Evolutionary conservation across 75 land plant genomes (phyloP), one percentile per base, ranked within the genome.

Genomic region (Sequoiadendron giganteum): DNA sequence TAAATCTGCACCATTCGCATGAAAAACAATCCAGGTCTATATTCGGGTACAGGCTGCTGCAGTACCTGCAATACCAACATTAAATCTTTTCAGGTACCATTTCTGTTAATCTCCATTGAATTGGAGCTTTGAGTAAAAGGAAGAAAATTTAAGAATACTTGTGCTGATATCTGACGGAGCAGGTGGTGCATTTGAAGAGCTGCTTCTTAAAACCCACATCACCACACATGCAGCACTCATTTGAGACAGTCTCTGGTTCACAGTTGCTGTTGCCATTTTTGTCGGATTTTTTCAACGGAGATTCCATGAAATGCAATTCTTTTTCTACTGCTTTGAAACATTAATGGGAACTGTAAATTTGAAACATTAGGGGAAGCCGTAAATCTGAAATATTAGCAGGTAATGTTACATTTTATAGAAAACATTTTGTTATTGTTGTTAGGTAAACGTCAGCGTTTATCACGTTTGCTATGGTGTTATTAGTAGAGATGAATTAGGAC

Each of bases 101-200:
- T 38, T 47, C 49, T 47, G 49, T 47, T 7, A 76, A 19, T 30
- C 14, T 10, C 10, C 11, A n/a, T 10, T 1, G 9, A 34, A 34
- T 21, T 34, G 1, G 13, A 76, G 79, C 19, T 34, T 49, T 49
- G 54, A 11, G 54, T 10, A 30, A 81, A 4, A 28, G 7, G 42
- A 81, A 81, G 39, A n/a, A 39, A 39, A 8, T 11, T 16, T 38
- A 11, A 81, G 21, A 38, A n/a, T 83, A 83, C 84, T 34, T 83
- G 84, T 83, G 84, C 84, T 83, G 84, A 83, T 83, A 83, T 83
- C 84, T 83, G 84, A 1, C 21, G 13, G 10, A 42, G n/a, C 84
- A 83, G 43, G 28, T 25, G 1, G 34, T 38, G 40, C 84, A 83
- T 21, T 45, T 40, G 30, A 83, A 42, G 40, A 83, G 84, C 84